Base-by-base conservation (phyloP, 1,284 basidiomycete genomes). In the Ceratobasidium sp. region DNA sequence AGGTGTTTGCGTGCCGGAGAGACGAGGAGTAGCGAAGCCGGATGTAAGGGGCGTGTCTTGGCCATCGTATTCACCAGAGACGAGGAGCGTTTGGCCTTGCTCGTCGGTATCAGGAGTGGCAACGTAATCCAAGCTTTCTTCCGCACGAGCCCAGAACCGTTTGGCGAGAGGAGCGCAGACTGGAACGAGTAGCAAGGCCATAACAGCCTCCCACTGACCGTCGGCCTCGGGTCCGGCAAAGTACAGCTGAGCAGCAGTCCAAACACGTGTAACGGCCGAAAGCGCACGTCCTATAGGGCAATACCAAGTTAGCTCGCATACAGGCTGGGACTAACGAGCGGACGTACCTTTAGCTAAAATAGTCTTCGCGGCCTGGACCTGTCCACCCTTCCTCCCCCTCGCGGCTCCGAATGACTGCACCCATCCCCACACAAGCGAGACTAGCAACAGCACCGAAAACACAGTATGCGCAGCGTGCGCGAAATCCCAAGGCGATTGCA, bases 381-480 rank as follows among this genome's bases (percentile, higher is more conserved):
- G n/a, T 8, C 38, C 59, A 58, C 63, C 55, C 43, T 59, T 18
- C 58, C 1, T 63, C 14, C 46, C 16, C 70, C 44, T 47, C 13
- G 47, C 6, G 18, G 26, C 58, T 26, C 30, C 44, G 38, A 54
- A 57, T 21, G 52, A 59, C 47, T 38, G 30, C 32, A 57, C 23
- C 59, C 59, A 72, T 2, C 73, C 59, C 44, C 55, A 55, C 3
- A 73, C 35, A 11, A 76, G 35, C 47, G 70, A 76, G 16, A 73
- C 23, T 13, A 76, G 44, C 28, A 76, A 26, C 6, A 62, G 30
- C 26, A 73, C 47, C 23, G 75, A 67, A 38, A 76, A 35, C 11
- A 74, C 49, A 2, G 73, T 70, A 43, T 76, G 73, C 38, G 62
- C 47, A 14, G 54, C 32, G 26, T 70, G 59, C 13, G 70, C 62